Percentiles rank a stretch among this genome's conserved stretches.
Conservation (phyloP, 352 stramenopile species). For the Pythium phragmitis region DNA sequence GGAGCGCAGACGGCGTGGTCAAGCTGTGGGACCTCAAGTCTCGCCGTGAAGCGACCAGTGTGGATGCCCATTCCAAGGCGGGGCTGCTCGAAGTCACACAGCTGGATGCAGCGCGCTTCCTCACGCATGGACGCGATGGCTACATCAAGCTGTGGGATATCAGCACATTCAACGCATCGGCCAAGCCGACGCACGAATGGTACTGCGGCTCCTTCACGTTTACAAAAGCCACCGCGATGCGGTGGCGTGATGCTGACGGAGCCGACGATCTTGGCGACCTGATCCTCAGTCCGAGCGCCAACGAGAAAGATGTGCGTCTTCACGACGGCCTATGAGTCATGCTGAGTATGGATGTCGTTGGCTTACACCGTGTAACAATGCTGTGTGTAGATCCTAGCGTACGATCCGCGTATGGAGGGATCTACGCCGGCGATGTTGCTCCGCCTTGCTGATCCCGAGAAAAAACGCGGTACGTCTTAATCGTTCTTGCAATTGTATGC, state of each 20-base stretch:
- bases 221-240: slow-evolving; percentile 31
- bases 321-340: too few species aligned
- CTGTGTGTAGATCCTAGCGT: slow-evolving; percentile 27
- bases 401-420: slow-evolving; percentile 22
- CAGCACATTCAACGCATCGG: neutral
- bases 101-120: slow-evolving; percentile 31
- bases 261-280: slow-evolving; percentile 5
- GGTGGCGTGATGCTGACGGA: slow-evolving; percentile 9
- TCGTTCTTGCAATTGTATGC: neutral
- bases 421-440: slow-evolving; percentile 21
- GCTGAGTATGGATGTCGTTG: too few species aligned
- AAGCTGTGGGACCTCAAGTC: slow-evolving; percentile 75
- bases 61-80: slow-evolving; percentile 61
- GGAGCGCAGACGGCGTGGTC: slow-evolving; percentile 56
- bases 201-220: slow-evolving; percentile 39
- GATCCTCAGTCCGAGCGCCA: slow-evolving; percentile 21
- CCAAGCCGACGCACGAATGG: slow-evolving; percentile 18
- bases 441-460: slow-evolving; percentile 10
- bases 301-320: slow-evolving; percentile 28
- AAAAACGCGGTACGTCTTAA: slow-evolving; percentile 20
- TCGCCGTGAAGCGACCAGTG: slow-evolving; percentile 45
- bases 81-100: slow-evolving; percentile 57
- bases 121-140: slow-evolving; percentile 75
- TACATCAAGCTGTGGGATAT: slow-evolving; percentile 62
- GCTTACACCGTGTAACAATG: neutral